Conservation (phyloP, 441 rosid genomes). For the Geranium incanum region DNA sequence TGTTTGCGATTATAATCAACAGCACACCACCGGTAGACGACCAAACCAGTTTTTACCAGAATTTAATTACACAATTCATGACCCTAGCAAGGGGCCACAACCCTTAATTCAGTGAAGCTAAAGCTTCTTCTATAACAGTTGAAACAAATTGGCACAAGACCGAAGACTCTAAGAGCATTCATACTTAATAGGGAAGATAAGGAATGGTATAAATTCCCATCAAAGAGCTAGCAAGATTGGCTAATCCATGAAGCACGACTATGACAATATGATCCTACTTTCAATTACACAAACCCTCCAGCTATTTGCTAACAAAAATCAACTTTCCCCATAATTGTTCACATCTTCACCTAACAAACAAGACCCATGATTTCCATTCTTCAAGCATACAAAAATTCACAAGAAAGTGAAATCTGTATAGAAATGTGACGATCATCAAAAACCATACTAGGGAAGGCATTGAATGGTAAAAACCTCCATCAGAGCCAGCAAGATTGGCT, state of each 20-base stretch:
- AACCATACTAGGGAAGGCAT: conserved; percentile 9
- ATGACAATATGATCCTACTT: background rate
- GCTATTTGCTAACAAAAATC: background rate
- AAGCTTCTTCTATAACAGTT: background rate
- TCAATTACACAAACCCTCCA: background rate
- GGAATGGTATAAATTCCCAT: background rate
- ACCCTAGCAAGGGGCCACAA: background rate
- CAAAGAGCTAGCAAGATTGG: background rate
- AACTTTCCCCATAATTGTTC: background rate
- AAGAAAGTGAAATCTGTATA: conserved; percentile 11
- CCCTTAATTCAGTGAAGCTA: background rate
- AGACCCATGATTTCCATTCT: background rate
- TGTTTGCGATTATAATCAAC: background rate
- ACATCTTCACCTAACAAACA: background rate
- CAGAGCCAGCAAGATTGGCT: background rate
- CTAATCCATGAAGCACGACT: background rate
- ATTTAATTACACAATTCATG: background rate
- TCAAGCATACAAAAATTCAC: background rate
- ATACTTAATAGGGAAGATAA: background rate
- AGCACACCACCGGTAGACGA: background rate
- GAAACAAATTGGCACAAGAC: background rate
- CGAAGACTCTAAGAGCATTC: background rate
- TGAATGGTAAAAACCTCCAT: background rate
- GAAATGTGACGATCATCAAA: conserved; percentile 12
- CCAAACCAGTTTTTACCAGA: background rate